phyloP scores from a whole-genome alignment of 805 yeast species.

The Saccharomyces kudriavzevii region DNA sequence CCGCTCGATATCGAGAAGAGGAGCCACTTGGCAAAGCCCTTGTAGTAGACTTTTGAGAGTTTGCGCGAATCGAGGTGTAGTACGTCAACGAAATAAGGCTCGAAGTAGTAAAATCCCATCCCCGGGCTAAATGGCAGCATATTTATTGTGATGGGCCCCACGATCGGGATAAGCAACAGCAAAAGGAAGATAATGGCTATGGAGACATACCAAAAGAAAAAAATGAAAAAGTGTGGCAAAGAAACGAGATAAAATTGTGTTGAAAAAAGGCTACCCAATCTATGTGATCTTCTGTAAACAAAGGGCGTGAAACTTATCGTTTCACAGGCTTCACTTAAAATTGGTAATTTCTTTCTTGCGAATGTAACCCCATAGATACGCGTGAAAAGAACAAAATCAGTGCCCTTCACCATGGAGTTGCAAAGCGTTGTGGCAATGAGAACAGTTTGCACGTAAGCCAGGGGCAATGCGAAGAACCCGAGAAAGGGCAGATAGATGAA shows the following conservation, averaged over 20 bases:
- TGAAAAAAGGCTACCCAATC: not conserved
- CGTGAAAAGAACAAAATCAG: not conserved
- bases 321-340: not conserved
- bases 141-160: not conserved
- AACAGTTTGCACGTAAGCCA: not conserved
- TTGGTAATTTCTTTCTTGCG: not conserved
- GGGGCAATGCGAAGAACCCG: not conserved
- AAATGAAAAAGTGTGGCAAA: not conserved
- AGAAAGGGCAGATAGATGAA: not conserved
- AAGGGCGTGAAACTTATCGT: not conserved
- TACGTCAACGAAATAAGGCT: slow-evolving; percentile 5
- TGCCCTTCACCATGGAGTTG: not conserved
- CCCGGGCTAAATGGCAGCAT: not conserved
- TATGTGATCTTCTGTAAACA: not conserved
- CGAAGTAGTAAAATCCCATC: slow-evolving; percentile 7
- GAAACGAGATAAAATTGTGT: not conserved
- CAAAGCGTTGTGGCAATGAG: not conserved
- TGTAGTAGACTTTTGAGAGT: slow-evolving; percentile 4
- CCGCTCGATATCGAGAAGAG: slow-evolving; percentile 7
- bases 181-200: not conserved
- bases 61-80: slow-evolving; percentile 2
- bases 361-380: not conserved
- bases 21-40: slow-evolving; percentile 7
- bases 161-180: not conserved
- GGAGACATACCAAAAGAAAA: not conserved